Evolutionary conservation across 345 rosid species (phyloP).

Genomic region (Lepidium sativum): DNA sequence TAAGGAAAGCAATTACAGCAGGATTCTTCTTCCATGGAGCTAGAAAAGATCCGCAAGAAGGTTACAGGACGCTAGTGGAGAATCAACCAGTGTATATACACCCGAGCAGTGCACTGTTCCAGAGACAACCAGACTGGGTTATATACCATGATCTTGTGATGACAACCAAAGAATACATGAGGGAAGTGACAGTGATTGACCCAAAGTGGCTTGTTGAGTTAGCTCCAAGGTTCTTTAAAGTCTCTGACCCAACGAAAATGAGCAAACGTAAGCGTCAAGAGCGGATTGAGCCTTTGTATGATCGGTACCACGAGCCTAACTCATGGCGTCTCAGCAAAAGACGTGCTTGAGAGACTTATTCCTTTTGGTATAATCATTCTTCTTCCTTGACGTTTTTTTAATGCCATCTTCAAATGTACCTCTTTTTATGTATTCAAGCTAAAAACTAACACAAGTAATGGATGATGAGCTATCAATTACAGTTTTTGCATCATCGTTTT

Average conservation of each 20-base stretch:
- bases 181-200: constrained; percentile 74
- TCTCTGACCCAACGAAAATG: constrained; percentile 74
- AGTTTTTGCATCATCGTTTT: constrained; percentile 8
- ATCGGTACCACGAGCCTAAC: constrained; percentile 84
- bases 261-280: constrained; percentile 91
- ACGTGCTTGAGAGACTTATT: constrained; percentile 43
- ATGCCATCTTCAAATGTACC: background rate
- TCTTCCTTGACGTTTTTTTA: background rate
- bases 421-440: background rate
- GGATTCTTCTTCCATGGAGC: constrained; percentile 88
- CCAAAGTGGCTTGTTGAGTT: constrained; percentile 91
- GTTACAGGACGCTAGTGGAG: constrained; percentile 74
- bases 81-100: constrained; percentile 86
- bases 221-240: constrained; percentile 89
- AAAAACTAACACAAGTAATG: background rate
- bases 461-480: constrained; percentile 1
- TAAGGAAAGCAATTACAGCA: constrained; percentile 79
- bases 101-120: constrained; percentile 86
- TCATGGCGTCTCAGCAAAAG: constrained; percentile 85
- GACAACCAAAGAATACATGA: constrained; percentile 93
- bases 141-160: constrained; percentile 88
- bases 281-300: constrained; percentile 78
- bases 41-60: constrained; percentile 85
- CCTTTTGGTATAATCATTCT: background rate
- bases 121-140: constrained; percentile 95